Percentiles rank a stretch among this genome's conserved stretches.
These are phyloP conservation scores for Ophioceras dolichostomum DNA, from an alignment of 2,329 filamentous ascomycete species.

Conservation along the genomic window DNA sequence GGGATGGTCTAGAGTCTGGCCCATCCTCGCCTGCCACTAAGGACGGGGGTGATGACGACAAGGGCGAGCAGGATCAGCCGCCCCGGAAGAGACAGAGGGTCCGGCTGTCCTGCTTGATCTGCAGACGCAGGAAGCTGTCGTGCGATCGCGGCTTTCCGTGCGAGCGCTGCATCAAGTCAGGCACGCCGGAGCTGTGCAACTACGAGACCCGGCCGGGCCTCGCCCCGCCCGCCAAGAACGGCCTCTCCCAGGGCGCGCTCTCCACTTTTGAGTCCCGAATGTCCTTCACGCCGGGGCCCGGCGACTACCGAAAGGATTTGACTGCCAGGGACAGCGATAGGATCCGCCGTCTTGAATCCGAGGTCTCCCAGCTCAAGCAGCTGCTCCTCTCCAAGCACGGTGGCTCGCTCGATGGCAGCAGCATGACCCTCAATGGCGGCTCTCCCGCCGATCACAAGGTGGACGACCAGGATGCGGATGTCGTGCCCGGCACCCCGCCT, in stretches of 20 bases:
- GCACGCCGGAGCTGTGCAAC: constrained; percentile 45
- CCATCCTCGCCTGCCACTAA: constrained; percentile 1
- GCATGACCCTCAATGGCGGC: constrained; percentile 9
- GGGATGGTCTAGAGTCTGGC: background rate
- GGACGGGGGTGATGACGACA: constrained; percentile 6
- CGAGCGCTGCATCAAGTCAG: constrained; percentile 49
- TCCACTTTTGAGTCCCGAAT: constrained; percentile 29
- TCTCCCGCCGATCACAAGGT: constrained; percentile 11
- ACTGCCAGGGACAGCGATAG: constrained; percentile 43
- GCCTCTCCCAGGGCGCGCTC: constrained; percentile 28
- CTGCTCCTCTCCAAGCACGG: constrained; percentile 24
- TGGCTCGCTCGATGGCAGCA: constrained; percentile 12
- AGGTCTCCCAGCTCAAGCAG: constrained; percentile 43
- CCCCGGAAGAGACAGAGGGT: constrained; percentile 47
- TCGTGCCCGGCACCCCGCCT: constrained; percentile 13
- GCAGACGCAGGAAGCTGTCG: constrained; percentile 46
- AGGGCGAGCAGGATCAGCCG: constrained; percentile 18
- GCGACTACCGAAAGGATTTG: constrained; percentile 23
- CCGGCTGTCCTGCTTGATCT: constrained; percentile 47
- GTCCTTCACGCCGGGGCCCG: constrained; percentile 22
- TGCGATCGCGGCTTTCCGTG: constrained; percentile 50
- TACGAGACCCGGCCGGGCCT: constrained; percentile 38
- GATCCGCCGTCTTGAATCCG: constrained; percentile 45
- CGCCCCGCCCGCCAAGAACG: constrained; percentile 28
- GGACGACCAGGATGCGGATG: constrained; percentile 7